Conservation (phyloP, 2,329 filamentous ascomycete genomes). For the Blumeria hordei region DNA sequence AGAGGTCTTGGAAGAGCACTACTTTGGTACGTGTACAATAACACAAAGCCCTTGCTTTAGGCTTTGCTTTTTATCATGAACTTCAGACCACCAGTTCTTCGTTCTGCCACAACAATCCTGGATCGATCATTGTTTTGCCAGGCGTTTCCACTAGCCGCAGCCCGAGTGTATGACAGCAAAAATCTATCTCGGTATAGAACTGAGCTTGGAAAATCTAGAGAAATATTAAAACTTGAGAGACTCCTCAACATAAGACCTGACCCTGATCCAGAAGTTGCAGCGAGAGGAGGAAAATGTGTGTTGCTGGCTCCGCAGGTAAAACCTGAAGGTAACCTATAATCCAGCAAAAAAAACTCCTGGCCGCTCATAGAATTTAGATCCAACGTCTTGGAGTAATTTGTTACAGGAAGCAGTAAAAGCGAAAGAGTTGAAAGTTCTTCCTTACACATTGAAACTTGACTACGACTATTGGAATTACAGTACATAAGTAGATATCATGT, state of each 20-base stretch:
- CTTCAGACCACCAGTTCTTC: constrained; percentile 60
- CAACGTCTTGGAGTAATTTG: constrained; percentile 50
- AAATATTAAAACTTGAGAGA: constrained; percentile 40
- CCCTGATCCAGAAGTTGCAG: constrained; percentile 28
- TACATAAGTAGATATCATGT: constrained; percentile 17
- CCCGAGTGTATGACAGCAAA: constrained; percentile 48
- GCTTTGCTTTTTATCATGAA: constrained; percentile 14
- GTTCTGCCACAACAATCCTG: constrained; percentile 41
- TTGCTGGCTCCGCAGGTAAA: constrained; percentile 33
- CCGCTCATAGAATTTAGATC: constrained; percentile 21
- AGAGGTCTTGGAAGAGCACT: too few species aligned
- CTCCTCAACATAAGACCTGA: constrained; percentile 38
- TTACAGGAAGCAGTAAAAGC: constrained; percentile 43
- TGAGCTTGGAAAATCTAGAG: constrained; percentile 36
- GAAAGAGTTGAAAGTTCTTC: constrained; percentile 44
- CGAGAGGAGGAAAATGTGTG: constrained; percentile 34
- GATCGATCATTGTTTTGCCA: constrained; percentile 68
- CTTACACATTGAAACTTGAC: constrained; percentile 50
- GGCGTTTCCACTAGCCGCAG: constrained; percentile 52
- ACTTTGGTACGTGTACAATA: too few species aligned
- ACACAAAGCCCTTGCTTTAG: too few species aligned
- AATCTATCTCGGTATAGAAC: constrained; percentile 51
- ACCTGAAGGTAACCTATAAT: constrained; percentile 18
- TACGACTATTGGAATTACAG: constrained; percentile 76
- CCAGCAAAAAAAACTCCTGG: neutral